Evolutionary conservation across 2,329 filamentous ascomycete genomes (phyloP).

Genomic region (Thyridium curvatum): DNA sequence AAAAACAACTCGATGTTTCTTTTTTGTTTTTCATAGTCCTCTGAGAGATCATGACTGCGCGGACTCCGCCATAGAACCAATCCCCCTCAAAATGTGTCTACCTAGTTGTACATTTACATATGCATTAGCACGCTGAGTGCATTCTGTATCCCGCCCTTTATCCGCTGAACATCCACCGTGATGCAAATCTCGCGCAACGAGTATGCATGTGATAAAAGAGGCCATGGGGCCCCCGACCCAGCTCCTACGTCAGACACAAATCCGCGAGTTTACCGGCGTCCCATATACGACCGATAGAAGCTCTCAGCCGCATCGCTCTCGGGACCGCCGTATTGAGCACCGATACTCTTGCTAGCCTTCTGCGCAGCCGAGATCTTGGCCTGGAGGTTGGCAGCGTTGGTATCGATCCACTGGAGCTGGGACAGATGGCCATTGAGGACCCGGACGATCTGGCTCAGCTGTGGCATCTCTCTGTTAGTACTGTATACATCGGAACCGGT

Average conservation of each 20-base stretch:
- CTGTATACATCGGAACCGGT: neutral
- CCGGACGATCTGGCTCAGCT: conserved; percentile 92
- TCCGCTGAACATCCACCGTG: too few relatives aligned
- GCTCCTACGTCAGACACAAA: too few relatives aligned
- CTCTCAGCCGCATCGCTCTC: conserved; percentile 74
- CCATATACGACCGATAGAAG: conserved; percentile 86
- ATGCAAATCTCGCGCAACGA: too few relatives aligned
- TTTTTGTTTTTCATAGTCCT: too few relatives aligned
- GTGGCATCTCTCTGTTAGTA: conserved; percentile 10
- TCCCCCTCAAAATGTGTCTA: conserved; percentile 6
- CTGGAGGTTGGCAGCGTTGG: conserved; percentile 73
- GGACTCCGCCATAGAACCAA: too few relatives aligned
- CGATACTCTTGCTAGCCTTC: conserved; percentile 63
- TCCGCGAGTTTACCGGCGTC: conserved; percentile 48
- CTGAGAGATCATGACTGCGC: too few relatives aligned
- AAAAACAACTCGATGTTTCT: too few relatives aligned
- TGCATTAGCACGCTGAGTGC: conserved; percentile 5
- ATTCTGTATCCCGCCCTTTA: neutral
- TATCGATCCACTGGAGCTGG: conserved; percentile 90
- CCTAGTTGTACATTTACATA: conserved; percentile 33
- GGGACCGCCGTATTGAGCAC: conserved; percentile 48
- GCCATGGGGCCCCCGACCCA: too few relatives aligned
- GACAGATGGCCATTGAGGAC: conserved; percentile 90
- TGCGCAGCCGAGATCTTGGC: conserved; percentile 78
- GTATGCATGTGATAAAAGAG: too few relatives aligned